Conservation (phyloP, 202 grass and related monocot genomes). For the Setaria italica region DNA sequence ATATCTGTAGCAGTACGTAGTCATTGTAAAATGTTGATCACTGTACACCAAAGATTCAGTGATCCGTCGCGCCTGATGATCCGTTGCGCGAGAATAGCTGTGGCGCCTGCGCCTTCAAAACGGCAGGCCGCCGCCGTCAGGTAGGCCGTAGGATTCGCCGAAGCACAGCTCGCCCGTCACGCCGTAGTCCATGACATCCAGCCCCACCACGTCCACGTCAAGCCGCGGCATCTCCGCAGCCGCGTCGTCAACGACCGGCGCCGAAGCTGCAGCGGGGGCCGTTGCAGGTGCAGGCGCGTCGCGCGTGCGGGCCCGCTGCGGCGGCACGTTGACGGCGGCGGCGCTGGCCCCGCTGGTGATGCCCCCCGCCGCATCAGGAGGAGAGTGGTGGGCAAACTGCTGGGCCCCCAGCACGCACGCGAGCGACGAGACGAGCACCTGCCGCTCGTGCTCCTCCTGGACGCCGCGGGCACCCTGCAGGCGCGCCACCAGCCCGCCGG, state of each 20-base stretch:
- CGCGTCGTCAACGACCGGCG: neutral
- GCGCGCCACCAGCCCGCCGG: neutral
- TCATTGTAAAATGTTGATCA: neutral
- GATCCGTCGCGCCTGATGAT: neutral
- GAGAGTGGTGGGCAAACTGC: neutral
- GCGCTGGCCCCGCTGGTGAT: neutral
- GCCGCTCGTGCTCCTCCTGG: constrained; percentile 54
- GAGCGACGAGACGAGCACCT: constrained; percentile 52
- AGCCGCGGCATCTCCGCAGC: neutral
- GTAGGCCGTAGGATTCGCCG: constrained; percentile 23
- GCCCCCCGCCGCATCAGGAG: neutral
- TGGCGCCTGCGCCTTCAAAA: neutral
- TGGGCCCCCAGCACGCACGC: constrained; percentile 45
- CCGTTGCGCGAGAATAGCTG: neutral
- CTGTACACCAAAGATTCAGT: neutral
- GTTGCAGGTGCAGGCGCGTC: neutral
- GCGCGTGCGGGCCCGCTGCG: neutral
- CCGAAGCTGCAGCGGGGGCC: neutral
- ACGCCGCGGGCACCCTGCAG: neutral
- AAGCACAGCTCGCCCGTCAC: constrained; percentile 24
- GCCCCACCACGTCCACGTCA: neutral
- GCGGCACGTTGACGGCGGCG: neutral
- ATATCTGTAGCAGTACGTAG: neutral
- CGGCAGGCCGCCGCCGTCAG: neutral
- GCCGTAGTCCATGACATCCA: constrained; percentile 57